phyloP scores from a whole-genome alignment of 805 yeast genomes.

The Priceomyces medius region DNA sequence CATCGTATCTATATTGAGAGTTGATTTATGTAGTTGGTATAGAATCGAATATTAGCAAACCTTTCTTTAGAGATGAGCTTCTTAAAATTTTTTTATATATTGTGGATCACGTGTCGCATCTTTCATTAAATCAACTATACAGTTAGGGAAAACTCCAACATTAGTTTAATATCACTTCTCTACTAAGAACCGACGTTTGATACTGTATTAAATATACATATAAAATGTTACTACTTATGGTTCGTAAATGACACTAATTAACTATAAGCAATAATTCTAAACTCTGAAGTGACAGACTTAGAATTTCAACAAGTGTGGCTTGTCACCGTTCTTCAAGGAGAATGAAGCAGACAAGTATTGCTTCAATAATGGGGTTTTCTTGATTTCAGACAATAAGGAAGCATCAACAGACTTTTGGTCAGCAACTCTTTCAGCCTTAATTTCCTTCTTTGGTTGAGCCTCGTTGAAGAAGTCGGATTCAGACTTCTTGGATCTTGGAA shows the following conservation, averaged over 20 bases:
- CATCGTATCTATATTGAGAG: conserved; percentile 40
- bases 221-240: conserved; percentile 16
- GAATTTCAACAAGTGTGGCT: conserved; percentile 96
- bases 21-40: neutral
- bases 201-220: conserved; percentile 34
- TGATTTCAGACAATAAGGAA: conserved; percentile 88
- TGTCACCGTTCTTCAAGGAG: conserved; percentile 98
- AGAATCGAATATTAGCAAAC: neutral
- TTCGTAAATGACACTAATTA: conserved; percentile 12
- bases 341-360: conserved; percentile 94
- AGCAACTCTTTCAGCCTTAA: conserved; percentile 90
- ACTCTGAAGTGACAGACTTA: conserved; percentile 41
- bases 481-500: conserved; percentile 76
- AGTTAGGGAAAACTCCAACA: too few relatives aligned
- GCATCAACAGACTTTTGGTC: conserved; percentile 97
- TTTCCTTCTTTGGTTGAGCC: conserved; percentile 73
- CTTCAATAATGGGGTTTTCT: conserved; percentile 95
- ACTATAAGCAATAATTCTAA: conserved; percentile 9
- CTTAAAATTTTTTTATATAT: neutral
- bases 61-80: conserved; percentile 5
- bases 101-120: neutral
- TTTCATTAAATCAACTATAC: too few relatives aligned
- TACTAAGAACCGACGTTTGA: conserved; percentile 5
- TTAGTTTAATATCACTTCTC: too few relatives aligned
- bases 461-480: conserved; percentile 91